Evolutionary conservation across 371 early-diverging fungal species (phyloP).

Genomic region (Mortierella polycephala): DNA sequence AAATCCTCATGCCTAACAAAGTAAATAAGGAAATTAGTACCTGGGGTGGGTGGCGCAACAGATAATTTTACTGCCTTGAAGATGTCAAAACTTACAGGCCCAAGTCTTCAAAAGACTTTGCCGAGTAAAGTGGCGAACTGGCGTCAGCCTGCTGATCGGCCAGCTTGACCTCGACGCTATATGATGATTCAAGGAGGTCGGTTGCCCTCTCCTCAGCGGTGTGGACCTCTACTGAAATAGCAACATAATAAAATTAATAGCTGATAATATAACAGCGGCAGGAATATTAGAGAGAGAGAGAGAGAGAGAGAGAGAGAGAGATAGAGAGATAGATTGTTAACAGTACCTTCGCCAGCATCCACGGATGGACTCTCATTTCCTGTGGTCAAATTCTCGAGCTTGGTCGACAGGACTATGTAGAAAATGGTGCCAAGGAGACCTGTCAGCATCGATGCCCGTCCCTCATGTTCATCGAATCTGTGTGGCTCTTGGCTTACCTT

Average conservation of each 20-base stretch:
- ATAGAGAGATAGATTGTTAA: not conserved
- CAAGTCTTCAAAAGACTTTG: conserved; percentile 80
- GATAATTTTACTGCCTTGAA: too few relatives aligned
- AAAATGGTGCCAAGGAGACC: not conserved
- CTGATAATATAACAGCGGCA: too few relatives aligned
- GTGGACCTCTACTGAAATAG: conserved; percentile 14
- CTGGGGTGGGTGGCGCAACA: not conserved
- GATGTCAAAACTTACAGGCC: conserved; percentile 63
- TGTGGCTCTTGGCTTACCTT: not conserved
- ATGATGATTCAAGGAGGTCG: conserved; percentile 65
- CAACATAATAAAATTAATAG: too few relatives aligned
- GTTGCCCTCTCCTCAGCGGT: conserved; percentile 47
- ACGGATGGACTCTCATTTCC: not conserved
- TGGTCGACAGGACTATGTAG: conserved; percentile 6
- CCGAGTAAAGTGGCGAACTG: conserved; percentile 83
- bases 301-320: too few relatives aligned
- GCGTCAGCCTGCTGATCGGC: conserved; percentile 79
- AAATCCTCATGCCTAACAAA: conserved; percentile 69
- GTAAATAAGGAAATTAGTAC: not conserved
- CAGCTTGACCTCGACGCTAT: conserved; percentile 83
- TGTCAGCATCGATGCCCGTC: too few relatives aligned
- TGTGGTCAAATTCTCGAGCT: conserved; percentile 15
- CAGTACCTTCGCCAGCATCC: conserved; percentile 19
- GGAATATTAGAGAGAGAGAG: too few relatives aligned
- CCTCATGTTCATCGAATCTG: too few relatives aligned